Evolutionary conservation across 106 monocot species (phyloP).

Genomic region (Iris macrosiphon): DNA sequence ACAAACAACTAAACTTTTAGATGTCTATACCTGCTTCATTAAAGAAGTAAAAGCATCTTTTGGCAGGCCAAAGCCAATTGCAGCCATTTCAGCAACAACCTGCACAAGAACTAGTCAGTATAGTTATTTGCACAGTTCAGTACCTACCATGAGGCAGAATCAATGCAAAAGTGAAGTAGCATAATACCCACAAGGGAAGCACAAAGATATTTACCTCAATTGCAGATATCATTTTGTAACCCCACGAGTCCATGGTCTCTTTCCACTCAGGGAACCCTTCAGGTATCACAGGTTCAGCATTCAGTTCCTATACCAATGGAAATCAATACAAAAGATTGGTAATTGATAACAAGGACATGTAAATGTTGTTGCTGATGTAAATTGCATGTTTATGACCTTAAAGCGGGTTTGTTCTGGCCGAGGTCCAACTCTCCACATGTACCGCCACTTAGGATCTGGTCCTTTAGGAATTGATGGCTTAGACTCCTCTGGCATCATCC

Average conservation of each 20-base stretch:
- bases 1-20: too few species aligned
- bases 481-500: conserved; percentile 52
- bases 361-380: too few species aligned
- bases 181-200: not conserved
- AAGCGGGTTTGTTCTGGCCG: conserved; percentile 70
- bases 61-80: conserved; percentile 84
- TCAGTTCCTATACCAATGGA: conserved; percentile 54
- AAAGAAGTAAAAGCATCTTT: conserved; percentile 90
- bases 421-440: conserved; percentile 97
- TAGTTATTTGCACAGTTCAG: not conserved
- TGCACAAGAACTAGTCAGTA: conserved; percentile 13
- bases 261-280: conserved; percentile 92
- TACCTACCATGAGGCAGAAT: not conserved
- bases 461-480: conserved; percentile 57
- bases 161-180: not conserved
- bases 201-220: conserved; percentile 44
- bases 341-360: too few species aligned
- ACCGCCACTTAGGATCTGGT: conserved; percentile 95
- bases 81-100: conserved; percentile 97
- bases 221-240: conserved; percentile 85
- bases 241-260: conserved; percentile 94
- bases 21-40: conserved; percentile 84
- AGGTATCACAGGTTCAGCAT: conserved; percentile 90
- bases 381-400: conserved; percentile 63
- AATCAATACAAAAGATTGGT: not conserved